phyloP scores from a whole-genome alignment of 2,329 filamentous ascomycete species.

The Ophiostoma perfectum region DNA sequence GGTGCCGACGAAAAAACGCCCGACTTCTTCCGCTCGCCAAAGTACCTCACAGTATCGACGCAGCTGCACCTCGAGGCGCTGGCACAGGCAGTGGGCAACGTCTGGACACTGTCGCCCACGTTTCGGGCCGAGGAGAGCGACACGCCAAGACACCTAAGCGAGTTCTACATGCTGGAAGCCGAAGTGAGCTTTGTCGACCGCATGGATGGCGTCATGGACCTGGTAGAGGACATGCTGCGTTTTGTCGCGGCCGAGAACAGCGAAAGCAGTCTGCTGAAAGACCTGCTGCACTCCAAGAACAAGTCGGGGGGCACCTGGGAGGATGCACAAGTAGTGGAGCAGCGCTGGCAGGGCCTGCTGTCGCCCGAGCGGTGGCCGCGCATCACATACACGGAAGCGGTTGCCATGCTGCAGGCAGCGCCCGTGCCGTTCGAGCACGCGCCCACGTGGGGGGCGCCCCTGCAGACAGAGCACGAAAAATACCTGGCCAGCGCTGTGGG shows the following conservation, averaged over 20 bases:
- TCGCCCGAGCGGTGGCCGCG: slow-evolving; percentile 60
- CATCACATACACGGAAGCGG: slow-evolving; percentile 75
- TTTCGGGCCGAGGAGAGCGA: slow-evolving; percentile 93
- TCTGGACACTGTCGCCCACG: slow-evolving; percentile 90
- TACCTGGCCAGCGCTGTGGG: slow-evolving; percentile 64
- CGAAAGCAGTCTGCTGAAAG: slow-evolving; percentile 40
- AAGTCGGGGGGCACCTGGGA: background rate
- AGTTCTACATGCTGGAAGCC: slow-evolving; percentile 98
- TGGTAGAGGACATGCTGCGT: slow-evolving; percentile 74
- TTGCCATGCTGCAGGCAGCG: slow-evolving; percentile 60
- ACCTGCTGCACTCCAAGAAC: slow-evolving; percentile 35
- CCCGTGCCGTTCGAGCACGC: slow-evolving; percentile 56
- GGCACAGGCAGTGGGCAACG: slow-evolving; percentile 78
- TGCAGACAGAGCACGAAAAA: slow-evolving; percentile 90
- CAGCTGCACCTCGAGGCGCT: slow-evolving; percentile 93
- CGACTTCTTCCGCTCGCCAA: slow-evolving; percentile 74
- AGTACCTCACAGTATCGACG: slow-evolving; percentile 91
- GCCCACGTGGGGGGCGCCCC: slow-evolving; percentile 63
- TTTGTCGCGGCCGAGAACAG: slow-evolving; percentile 41
- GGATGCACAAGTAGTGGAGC: slow-evolving; percentile 43
- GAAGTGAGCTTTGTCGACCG: slow-evolving; percentile 75
- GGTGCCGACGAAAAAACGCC: background rate
- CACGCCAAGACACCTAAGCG: slow-evolving; percentile 86
- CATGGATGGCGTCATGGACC: slow-evolving; percentile 65
- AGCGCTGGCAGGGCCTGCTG: slow-evolving; percentile 68